Conservation (phyloP, 2,329 filamentous ascomycete genomes). For the Alternaria infectoria region DNA sequence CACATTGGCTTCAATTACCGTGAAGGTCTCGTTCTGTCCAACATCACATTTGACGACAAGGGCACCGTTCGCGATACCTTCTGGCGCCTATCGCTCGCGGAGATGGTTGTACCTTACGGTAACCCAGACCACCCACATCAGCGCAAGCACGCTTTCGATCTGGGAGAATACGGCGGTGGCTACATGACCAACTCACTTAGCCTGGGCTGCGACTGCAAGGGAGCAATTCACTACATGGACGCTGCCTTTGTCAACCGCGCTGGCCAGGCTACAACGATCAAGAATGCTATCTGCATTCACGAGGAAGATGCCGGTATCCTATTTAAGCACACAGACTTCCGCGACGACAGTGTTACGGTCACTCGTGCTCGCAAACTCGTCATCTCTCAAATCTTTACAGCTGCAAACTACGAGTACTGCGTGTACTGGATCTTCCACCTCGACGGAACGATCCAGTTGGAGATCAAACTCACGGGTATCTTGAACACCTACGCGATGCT, state of each 20-base stretch:
- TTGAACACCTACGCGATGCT: conserved; percentile 88
- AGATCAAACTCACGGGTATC: conserved; percentile 89
- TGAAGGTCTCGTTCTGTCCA: conserved; percentile 87
- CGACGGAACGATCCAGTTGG: conserved; percentile 89
- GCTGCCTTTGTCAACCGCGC: conserved; percentile 81
- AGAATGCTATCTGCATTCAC: conserved; percentile 95
- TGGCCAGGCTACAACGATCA: conserved; percentile 79
- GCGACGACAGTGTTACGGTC: conserved; percentile 84
- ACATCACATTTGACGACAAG: conserved; percentile 89
- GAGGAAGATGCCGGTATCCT: conserved; percentile 91
- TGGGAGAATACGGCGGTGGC: conserved; percentile 80
- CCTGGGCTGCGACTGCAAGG: conserved; percentile 85
- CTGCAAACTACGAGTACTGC: conserved; percentile 94
- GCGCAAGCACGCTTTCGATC: conserved; percentile 80
- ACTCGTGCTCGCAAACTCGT: conserved; percentile 86
- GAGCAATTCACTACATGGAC: conserved; percentile 89
- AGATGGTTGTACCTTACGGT: conserved; percentile 93
- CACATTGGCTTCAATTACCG: conserved; percentile 95
- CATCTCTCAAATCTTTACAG: conserved; percentile 91
- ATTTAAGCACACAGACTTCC: conserved; percentile 94
- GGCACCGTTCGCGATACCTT: conserved; percentile 77
- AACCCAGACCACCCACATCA: conserved; percentile 82
- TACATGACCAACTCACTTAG: conserved; percentile 83
- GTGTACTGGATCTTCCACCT: conserved; percentile 90
- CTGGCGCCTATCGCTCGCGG: conserved; percentile 85